These are phyloP conservation scores for Amoebophrya sp. DNA, from an alignment of 169 alveolate species.

Conservation along the genomic window DNA sequence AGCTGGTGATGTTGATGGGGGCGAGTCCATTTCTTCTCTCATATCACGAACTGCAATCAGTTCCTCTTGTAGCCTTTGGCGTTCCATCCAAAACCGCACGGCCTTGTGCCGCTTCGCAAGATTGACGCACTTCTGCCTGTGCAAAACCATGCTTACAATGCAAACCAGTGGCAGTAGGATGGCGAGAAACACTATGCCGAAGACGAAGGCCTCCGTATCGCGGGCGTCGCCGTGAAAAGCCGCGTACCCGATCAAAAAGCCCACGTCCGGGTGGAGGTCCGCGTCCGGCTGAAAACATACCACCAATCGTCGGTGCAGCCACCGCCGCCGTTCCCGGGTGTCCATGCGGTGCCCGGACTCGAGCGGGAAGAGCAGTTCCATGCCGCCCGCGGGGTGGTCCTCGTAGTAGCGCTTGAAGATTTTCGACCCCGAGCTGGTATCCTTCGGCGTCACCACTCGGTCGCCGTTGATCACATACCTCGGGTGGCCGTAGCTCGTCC, in stretches of 20 bases:
- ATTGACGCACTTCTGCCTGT: conserved; percentile 8
- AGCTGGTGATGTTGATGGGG: too few relatives aligned
- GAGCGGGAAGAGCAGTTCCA: too few relatives aligned
- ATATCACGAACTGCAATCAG: not conserved
- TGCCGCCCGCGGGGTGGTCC: too few relatives aligned
- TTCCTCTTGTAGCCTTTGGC: not conserved
- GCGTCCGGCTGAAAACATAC: not conserved
- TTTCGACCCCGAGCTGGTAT: too few relatives aligned
- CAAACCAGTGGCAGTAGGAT: not conserved
- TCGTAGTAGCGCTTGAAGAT: too few relatives aligned
- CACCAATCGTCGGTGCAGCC: not conserved
- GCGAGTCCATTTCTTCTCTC: not conserved
- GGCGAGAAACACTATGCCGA: not conserved
- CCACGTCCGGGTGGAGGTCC: not conserved
- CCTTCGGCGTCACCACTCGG: too few relatives aligned
- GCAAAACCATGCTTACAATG: not conserved
- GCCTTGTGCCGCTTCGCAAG: not conserved
- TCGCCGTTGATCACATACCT: too few relatives aligned
- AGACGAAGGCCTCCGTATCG: not conserved
- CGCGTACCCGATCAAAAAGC: not conserved
- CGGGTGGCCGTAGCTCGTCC: too few relatives aligned
- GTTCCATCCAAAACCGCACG: not conserved
- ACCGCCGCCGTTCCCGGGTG: not conserved
- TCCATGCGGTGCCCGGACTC: too few relatives aligned
- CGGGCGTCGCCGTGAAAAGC: not conserved